phyloP scores from a whole-genome alignment of 2,329 filamentous ascomycete genomes.

The Phialophora macrospora region DNA sequence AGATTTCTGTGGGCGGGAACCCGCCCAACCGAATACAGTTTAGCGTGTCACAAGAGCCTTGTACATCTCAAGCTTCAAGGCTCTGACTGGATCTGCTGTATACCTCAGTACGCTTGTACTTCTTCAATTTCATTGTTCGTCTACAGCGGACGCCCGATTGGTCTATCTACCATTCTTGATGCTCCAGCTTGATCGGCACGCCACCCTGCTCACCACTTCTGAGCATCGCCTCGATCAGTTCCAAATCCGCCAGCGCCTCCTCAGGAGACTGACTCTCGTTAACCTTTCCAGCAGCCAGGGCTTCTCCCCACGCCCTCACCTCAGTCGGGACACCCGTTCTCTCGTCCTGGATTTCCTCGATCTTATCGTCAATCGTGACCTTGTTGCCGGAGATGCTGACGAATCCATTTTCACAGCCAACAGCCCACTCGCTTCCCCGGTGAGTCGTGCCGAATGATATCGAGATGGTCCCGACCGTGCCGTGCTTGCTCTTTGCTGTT shows the following conservation, averaged over 20 bases:
- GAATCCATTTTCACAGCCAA: slow-evolving; percentile 58
- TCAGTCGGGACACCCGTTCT: slow-evolving; percentile 59
- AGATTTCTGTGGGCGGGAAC: slow-evolving; percentile 13
- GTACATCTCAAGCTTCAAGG: not conserved
- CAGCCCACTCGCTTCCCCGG: slow-evolving; percentile 54
- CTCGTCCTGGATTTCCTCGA: slow-evolving; percentile 53
- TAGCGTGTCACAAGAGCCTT: slow-evolving; percentile 8
- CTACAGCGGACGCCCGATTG: not conserved
- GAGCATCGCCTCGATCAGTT: slow-evolving; percentile 39
- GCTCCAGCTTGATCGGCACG: slow-evolving; percentile 33
- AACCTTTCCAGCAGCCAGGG: slow-evolving; percentile 49
- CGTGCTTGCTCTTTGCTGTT: slow-evolving; percentile 53
- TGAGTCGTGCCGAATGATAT: slow-evolving; percentile 60
- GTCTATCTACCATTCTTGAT: slow-evolving; percentile 33
- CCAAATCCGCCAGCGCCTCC: slow-evolving; percentile 46
- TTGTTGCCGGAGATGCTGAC: slow-evolving; percentile 51
- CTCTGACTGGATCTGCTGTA: not conserved
- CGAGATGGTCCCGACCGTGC: slow-evolving; percentile 56
- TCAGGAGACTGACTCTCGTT: slow-evolving; percentile 55
- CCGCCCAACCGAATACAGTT: not conserved
- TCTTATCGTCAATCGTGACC: slow-evolving; percentile 46
- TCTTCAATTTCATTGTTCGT: not conserved
- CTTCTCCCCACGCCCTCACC: slow-evolving; percentile 58
- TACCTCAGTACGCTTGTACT: not conserved
- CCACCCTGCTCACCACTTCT: slow-evolving; percentile 45